Evolutionary conservation across 2,329 filamentous ascomycete species (phyloP).

Genomic region (Uncinocarpus reesii): DNA sequence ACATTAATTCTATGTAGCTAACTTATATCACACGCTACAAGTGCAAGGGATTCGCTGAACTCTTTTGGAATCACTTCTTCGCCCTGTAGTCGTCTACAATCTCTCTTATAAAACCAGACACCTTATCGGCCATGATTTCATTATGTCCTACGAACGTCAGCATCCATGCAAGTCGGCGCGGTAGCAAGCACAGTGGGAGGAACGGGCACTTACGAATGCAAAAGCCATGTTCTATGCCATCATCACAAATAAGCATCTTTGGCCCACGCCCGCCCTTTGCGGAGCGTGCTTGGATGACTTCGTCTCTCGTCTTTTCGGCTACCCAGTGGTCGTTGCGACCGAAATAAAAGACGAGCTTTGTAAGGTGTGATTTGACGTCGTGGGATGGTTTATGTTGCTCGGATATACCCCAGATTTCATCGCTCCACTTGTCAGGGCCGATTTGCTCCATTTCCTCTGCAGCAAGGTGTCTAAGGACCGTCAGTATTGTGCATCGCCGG

Average conservation of each 20-base stretch:
- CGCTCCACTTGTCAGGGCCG: conserved; percentile 46
- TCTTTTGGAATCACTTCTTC: conserved; percentile 8
- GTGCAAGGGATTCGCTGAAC: neutral
- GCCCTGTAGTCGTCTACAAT: conserved; percentile 24
- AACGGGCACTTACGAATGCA: conserved; percentile 40
- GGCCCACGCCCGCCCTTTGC: conserved; percentile 31
- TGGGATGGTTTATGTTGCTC: conserved; percentile 13
- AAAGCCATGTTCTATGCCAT: conserved; percentile 50
- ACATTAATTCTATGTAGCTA: conserved; percentile 8
- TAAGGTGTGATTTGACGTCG: conserved; percentile 25
- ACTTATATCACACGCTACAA: neutral
- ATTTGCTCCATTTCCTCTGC: conserved; percentile 50
- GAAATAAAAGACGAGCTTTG: conserved; percentile 49
- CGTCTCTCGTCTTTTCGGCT: conserved; percentile 47
- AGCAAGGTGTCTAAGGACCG: conserved; percentile 41
- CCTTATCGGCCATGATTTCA: conserved; percentile 44
- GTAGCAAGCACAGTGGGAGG: neutral
- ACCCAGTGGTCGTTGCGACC: conserved; percentile 53
- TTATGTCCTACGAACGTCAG: conserved; percentile 27
- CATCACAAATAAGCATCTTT: conserved; percentile 46
- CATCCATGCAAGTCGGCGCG: too few relatives aligned
- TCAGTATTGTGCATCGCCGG: neutral
- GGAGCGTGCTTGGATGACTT: conserved; percentile 41
- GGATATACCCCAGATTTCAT: conserved; percentile 49
- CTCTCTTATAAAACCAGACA: conserved; percentile 39